Conservation (phyloP, 371 early-diverging fungal genomes). For the Dichotomocladium elegans region DNA sequence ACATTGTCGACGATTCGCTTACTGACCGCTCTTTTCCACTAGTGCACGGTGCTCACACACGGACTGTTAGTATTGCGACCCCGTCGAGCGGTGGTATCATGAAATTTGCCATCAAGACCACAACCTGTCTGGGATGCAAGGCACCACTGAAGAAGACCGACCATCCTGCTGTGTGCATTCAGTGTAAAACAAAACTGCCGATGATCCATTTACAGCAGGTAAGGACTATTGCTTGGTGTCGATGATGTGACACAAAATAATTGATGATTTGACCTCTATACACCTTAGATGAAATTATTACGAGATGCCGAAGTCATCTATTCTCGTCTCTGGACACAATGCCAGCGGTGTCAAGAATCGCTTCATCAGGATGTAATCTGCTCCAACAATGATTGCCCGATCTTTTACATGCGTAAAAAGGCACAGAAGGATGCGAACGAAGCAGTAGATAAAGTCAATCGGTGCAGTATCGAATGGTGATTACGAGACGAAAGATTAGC, state of each 20-base stretch:
- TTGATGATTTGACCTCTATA: not conserved
- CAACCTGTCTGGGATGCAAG: conserved; percentile 95
- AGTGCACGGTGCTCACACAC: conserved; percentile 91
- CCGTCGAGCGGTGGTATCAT: conserved; percentile 90
- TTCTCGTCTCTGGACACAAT: conserved; percentile 97
- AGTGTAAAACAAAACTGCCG: conserved; percentile 60
- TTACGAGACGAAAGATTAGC: no score
- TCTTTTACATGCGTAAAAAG: conserved; percentile 99
- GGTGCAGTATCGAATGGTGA: conserved; percentile 4
- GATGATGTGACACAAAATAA: no score
- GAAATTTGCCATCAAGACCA: conserved; percentile 89
- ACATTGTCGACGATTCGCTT: not conserved
- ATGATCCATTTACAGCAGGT: conserved; percentile 77
- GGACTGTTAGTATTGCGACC: conserved; percentile 82
- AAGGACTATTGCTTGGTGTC: not conserved
- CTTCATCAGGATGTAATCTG: conserved; percentile 98
- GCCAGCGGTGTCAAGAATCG: conserved; percentile 98
- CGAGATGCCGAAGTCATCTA: conserved; percentile 79
- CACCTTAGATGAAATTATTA: conserved; percentile 44
- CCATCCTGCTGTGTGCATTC: conserved; percentile 76
- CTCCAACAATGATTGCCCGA: conserved; percentile 97
- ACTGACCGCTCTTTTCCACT: no score
- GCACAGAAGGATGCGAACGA: conserved; percentile 94
- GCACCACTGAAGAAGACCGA: conserved; percentile 69
- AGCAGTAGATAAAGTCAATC: conserved; percentile 20